These are phyloP conservation scores for Starmerella bacillaris DNA, from an alignment of 805 yeast genomes.

Conservation along the genomic window DNA sequence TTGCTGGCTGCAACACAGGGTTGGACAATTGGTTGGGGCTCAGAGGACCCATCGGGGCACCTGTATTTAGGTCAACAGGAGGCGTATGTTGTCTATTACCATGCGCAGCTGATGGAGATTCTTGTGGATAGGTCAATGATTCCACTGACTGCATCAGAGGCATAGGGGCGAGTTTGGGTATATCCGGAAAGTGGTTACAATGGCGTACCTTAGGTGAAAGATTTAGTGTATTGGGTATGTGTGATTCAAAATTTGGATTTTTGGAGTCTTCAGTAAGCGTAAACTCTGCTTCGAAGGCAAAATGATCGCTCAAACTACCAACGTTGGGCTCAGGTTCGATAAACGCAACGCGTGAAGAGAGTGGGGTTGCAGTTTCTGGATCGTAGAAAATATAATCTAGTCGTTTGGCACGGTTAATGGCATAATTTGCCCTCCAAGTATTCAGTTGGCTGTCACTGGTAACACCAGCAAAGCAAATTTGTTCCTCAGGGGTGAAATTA, in stretches of 20 bases:
- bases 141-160: neutral
- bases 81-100: too few species aligned
- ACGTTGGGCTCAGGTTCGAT: conserved; percentile 47
- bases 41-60: neutral
- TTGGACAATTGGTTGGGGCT: neutral
- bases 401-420: conserved; percentile 58
- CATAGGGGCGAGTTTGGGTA: too few species aligned
- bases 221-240: neutral
- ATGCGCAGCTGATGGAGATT: neutral
- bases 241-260: neutral
- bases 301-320: conserved; percentile 83
- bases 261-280: conserved; percentile 1
- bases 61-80: neutral
- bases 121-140: neutral
- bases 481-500: conserved; percentile 36
- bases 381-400: conserved; percentile 80
- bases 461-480: conserved; percentile 55
- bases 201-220: too few species aligned
- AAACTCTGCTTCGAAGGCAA: conserved; percentile 35
- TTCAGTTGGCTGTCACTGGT: conserved; percentile 81
- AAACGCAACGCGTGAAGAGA: conserved; percentile 53
- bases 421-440: conserved; percentile 53
- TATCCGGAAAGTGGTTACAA: too few species aligned
- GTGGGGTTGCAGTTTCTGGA: conserved; percentile 32
- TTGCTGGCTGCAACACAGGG: too few species aligned